These are phyloP conservation scores for Wickerhamomyces kurtzmanii DNA, from an alignment of 805 yeast species.

Conservation along the genomic window DNA sequence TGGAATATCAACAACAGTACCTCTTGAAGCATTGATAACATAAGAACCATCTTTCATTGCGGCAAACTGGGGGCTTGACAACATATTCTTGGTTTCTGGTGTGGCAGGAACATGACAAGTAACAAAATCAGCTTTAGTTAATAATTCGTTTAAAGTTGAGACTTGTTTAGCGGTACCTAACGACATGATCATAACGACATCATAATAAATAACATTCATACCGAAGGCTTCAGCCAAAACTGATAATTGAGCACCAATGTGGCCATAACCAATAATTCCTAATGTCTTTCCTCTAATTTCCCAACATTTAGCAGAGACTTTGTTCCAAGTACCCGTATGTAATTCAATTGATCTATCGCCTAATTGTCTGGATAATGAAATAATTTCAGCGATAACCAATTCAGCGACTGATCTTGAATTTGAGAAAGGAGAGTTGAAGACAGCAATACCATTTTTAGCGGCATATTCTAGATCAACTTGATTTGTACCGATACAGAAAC, in stretches of 20 bases:
- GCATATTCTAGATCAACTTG: constrained; percentile 93
- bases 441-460: constrained; percentile 89
- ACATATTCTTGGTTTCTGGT: constrained; percentile 82
- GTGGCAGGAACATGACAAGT: constrained; percentile 93
- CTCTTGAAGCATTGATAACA: constrained; percentile 93
- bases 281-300: constrained; percentile 97
- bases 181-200: constrained; percentile 87
- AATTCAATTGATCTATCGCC: constrained; percentile 95
- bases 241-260: constrained; percentile 94
- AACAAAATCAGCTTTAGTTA: constrained; percentile 77
- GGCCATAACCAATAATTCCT: constrained; percentile 97
- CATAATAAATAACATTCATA: constrained; percentile 92
- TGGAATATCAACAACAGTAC: constrained; percentile 94
- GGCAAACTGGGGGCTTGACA: constrained; percentile 83
- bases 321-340: constrained; percentile 97
- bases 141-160: constrained; percentile 70
- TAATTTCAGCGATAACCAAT: constrained; percentile 90
- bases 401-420: constrained; percentile 98
- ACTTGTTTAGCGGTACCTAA: constrained; percentile 96
- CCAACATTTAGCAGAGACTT: constrained; percentile 93
- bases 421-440: constrained; percentile 96
- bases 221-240: constrained; percentile 97
- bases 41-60: constrained; percentile 96
- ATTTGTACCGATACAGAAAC: constrained; percentile 99
- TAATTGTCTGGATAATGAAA: constrained; percentile 88